phyloP scores from a whole-genome alignment of 164 flowering plant genomes.

The Stephania yunnanensis region DNA sequence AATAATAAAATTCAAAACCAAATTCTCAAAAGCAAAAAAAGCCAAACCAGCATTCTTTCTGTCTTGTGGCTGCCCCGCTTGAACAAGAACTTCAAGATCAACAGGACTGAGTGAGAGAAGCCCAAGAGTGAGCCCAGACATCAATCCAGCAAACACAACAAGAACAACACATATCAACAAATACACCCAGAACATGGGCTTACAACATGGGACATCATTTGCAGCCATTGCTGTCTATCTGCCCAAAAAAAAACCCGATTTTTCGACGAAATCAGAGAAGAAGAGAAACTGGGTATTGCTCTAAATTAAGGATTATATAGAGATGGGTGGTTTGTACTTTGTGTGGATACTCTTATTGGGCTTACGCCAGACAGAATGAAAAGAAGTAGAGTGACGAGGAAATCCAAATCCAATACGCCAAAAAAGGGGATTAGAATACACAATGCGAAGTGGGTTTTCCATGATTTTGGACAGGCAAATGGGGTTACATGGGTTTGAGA shows the following conservation, averaged over 20 bases:
- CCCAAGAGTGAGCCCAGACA: constrained; percentile 65
- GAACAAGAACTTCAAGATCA: constrained; percentile 57
- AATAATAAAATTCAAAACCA: too few relatives aligned
- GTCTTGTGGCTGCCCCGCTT: constrained; percentile 50
- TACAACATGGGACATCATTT: constrained; percentile 46
- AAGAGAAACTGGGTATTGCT: not conserved
- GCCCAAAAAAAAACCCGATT: not conserved
- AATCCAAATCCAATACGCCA: not conserved
- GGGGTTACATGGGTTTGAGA: not conserved
- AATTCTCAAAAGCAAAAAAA: not conserved
- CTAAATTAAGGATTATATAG: not conserved
- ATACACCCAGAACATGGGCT: constrained; percentile 47
- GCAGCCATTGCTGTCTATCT: constrained; percentile 32
- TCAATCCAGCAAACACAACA: constrained; percentile 52
- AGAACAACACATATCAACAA: constrained; percentile 28
- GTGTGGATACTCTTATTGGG: not conserved
- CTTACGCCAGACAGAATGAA: not conserved
- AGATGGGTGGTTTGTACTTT: not conserved
- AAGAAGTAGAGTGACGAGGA: constrained; percentile 1
- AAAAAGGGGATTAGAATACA: not conserved
- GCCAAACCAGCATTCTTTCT: constrained; percentile 37
- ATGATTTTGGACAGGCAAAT: not conserved
- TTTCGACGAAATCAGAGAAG: not conserved
- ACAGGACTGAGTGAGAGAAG: constrained; percentile 58
- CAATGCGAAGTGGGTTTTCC: not conserved